Conservation (phyloP, 495 filamentous ascomycete genomes). For the Oidiodendron maius region DNA sequence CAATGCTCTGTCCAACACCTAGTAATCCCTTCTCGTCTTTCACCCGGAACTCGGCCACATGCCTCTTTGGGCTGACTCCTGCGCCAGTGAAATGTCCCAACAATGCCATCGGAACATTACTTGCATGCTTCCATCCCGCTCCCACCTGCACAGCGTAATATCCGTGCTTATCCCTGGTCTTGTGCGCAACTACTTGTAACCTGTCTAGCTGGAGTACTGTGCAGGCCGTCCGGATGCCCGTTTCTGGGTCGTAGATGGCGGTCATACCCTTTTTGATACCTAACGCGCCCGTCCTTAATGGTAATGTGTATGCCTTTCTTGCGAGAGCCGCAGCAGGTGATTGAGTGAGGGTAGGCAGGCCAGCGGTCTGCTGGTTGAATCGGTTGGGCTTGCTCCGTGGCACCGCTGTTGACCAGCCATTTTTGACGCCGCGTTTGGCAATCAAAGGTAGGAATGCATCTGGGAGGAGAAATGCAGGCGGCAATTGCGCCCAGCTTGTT, state of each 20-base stretch:
- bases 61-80: slow-evolving; percentile 72
- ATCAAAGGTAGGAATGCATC: slow-evolving; percentile 38
- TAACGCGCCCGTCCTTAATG: slow-evolving; percentile 74
- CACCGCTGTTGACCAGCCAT: slow-evolving; percentile 46
- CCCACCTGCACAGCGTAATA: slow-evolving; percentile 93
- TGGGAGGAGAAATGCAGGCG: slow-evolving; percentile 31
- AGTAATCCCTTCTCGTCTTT: slow-evolving; percentile 65
- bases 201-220: slow-evolving; percentile 93
- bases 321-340: slow-evolving; percentile 74
- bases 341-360: slow-evolving; percentile 54
- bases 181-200: slow-evolving; percentile 79
- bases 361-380: slow-evolving; percentile 45
- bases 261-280: slow-evolving; percentile 94
- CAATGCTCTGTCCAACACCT: slow-evolving; percentile 63
- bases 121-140: slow-evolving; percentile 65
- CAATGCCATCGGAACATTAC: slow-evolving; percentile 70
- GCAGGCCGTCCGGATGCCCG: slow-evolving; percentile 73
- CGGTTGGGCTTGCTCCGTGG: slow-evolving; percentile 26
- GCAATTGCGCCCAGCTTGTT: slow-evolving; percentile 36
- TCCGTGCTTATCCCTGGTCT: slow-evolving; percentile 73
- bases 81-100: slow-evolving; percentile 79
- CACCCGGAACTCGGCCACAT: slow-evolving; percentile 81
- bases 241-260: slow-evolving; percentile 69
- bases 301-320: slow-evolving; percentile 70
- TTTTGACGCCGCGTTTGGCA: slow-evolving; percentile 41